phyloP scores from a whole-genome alignment of 2,329 filamentous ascomycete genomes.

The Colletotrichum lindemuthianum region DNA sequence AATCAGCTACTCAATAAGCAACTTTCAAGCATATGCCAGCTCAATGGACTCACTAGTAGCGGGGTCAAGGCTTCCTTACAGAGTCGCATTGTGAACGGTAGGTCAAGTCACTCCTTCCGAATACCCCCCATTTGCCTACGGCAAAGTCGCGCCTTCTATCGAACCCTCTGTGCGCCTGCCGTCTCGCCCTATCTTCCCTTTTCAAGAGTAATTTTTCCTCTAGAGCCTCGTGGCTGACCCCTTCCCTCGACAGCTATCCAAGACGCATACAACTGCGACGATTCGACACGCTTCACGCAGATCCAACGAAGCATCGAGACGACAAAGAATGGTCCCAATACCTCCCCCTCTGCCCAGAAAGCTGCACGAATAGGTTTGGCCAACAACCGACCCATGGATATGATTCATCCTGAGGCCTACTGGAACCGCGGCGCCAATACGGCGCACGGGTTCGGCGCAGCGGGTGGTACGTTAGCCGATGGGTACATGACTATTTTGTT shows the following conservation, averaged over 20 bases:
- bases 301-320: conserved; percentile 54
- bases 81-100: conserved; percentile 80
- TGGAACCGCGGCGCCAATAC: conserved; percentile 15
- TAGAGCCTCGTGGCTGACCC: conserved; percentile 17
- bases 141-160: no score
- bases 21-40: conserved; percentile 79
- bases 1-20: conserved; percentile 66
- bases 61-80: conserved; percentile 90
- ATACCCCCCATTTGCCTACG: neutral
- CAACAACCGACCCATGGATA: no score
- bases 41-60: conserved; percentile 78
- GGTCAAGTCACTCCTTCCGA: conserved; percentile 49
- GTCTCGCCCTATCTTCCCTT: no score
- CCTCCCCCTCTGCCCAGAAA: conserved; percentile 14
- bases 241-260: conserved; percentile 51
- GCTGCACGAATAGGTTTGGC: conserved; percentile 24
- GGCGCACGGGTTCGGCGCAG: conserved; percentile 14
- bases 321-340: conserved; percentile 21
- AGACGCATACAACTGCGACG: conserved; percentile 48
- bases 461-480: conserved; percentile 6
- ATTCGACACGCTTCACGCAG: conserved; percentile 54
- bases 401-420: no score
- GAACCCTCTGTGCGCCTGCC: no score
- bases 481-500: neutral
- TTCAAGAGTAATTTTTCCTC: no score